A percentile compares a stretch with the other conserved stretches of the same genome.
Conservation (phyloP, 495 filamentous ascomycete genomes). For the Aspergillus nidulans region DNA sequence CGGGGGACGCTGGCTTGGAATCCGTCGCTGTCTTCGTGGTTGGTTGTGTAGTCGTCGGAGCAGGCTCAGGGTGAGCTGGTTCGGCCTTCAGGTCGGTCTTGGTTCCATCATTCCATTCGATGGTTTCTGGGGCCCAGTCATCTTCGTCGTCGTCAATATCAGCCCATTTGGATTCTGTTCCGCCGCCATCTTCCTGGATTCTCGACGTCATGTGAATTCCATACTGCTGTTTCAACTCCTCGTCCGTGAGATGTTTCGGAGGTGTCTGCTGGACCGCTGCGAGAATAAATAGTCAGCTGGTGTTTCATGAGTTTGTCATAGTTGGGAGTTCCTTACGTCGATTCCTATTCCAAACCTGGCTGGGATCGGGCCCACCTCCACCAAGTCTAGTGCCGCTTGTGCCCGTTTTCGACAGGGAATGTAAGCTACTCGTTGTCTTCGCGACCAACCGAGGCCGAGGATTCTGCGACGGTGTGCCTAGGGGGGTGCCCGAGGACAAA, state of each 20-base stretch:
- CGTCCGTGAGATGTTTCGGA: conserved; percentile 91
- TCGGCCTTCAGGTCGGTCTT: conserved; percentile 65
- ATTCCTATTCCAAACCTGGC: conserved; percentile 96
- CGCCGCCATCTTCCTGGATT: conserved; percentile 74
- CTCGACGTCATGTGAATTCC: conserved; percentile 95
- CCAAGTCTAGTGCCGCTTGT: conserved; percentile 42
- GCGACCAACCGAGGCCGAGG: conserved; percentile 60
- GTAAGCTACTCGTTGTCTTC: conserved; percentile 56
- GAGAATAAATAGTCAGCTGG: conserved; percentile 25
- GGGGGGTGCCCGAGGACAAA: conserved; percentile 36
- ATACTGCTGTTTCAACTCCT: conserved; percentile 91
- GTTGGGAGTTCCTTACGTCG: conserved; percentile 62
- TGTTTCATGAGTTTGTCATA: background rate
- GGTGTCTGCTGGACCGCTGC: conserved; percentile 72
- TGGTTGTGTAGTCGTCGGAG: conserved; percentile 22
- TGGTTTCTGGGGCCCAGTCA: conserved; percentile 93
- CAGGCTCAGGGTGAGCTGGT: conserved; percentile 41
- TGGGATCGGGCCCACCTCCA: conserved; percentile 59
- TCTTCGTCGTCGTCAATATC: conserved; percentile 99
- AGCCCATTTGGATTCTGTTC: conserved; percentile 90
- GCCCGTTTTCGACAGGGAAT: conserved; percentile 46
- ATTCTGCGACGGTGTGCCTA: conserved; percentile 38
- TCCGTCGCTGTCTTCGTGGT: conserved; percentile 14
- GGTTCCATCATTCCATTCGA: conserved; percentile 96
- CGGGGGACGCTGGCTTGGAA: conserved; percentile 21